Base-by-base conservation (phyloP, 345 rosid genomes). In the Euphorbia pulcherrima region DNA sequence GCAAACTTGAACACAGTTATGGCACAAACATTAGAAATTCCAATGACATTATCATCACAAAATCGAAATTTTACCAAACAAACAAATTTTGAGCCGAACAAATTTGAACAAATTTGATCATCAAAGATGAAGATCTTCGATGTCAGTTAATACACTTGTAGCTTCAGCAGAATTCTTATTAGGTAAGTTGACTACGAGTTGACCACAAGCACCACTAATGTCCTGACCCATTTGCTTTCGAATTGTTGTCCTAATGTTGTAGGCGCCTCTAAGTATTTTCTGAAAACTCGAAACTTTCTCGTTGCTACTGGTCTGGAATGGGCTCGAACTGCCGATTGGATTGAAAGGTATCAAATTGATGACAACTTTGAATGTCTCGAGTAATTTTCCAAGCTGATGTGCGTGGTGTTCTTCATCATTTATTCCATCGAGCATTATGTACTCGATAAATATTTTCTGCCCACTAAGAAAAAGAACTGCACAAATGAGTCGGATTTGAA, bases 181-280 rank as follows among this genome's bases (percentile, higher is more conserved):
- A 3, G 92, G 82, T 60, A 72, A 79, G 66, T 78, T 83, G 50
- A 91, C 89, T 29, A 89, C 99, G 71, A 94, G 82, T 87, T 94
- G 99, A 60, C 99, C 95, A 50, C 99, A 94, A 10, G 97, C 99
- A 0, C 97, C 95, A 12, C 91, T 87, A 63, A 94, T 91, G 73
- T 94, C 95, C 79, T 87, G 96, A 41, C 96, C 96, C 96, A 94
- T 91, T 82, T 89, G 80, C 78, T 82, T 88, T 11, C 96, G 90
- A 64, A 91, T 78, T 0, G 96, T 94, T 11, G 99, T 89, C 69
- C 99, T 82, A 71, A 91, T 89, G 76, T 84, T 80, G 67, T 82
- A 87, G 0, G 71, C 83, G 51, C 81, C 95, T 72, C 99, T 81
- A 28, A 94, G 85, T 70, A 87, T 84, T 81, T 77, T 89, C 85